These are phyloP conservation scores for Leccinum fallax DNA, from an alignment of 1,284 basidiomycete species.

Conservation along the genomic window DNA sequence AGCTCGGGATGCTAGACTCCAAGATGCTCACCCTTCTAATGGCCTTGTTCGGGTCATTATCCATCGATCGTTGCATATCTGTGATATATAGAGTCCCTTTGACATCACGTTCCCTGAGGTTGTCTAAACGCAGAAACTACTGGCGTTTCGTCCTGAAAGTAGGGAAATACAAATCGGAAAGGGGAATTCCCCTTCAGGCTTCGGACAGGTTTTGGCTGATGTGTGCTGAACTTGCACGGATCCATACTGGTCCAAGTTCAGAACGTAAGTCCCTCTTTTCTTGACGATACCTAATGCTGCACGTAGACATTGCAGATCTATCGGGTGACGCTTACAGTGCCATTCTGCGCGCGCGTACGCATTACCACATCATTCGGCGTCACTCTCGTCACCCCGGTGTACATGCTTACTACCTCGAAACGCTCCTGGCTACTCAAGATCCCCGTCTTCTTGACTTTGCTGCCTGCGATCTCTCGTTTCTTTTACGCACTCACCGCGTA, in stretches of 20 bases:
- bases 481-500: conserved; percentile 25
- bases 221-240: conserved; percentile 35
- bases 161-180: conserved; percentile 33
- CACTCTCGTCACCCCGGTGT: conserved; percentile 28
- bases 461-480: conserved; percentile 24
- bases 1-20: conserved; percentile 32
- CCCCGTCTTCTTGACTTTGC: conserved; percentile 20
- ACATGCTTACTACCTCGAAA: conserved; percentile 30
- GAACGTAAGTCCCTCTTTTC: conserved; percentile 18
- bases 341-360: conserved; percentile 24
- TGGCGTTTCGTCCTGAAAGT: conserved; percentile 41
- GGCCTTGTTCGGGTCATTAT: conserved; percentile 48
- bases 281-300: conserved; percentile 9
- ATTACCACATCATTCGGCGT: conserved; percentile 30
- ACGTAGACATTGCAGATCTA: conserved; percentile 17
- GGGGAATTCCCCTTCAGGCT: conserved; percentile 26
- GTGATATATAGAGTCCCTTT: conserved; percentile 30
- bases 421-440: conserved; percentile 23
- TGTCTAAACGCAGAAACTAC: conserved; percentile 24
- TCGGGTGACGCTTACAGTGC: conserved; percentile 9
- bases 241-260: background rate
- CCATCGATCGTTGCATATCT: conserved; percentile 27
- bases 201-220: conserved; percentile 48
- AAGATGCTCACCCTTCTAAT: conserved; percentile 41
- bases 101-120: conserved; percentile 20